A percentile compares a stretch with the other conserved stretches of the same genome.
Evolutionary conservation across 495 filamentous ascomycete genomes (phyloP).

Genomic region (Monascus purpureus): DNA sequence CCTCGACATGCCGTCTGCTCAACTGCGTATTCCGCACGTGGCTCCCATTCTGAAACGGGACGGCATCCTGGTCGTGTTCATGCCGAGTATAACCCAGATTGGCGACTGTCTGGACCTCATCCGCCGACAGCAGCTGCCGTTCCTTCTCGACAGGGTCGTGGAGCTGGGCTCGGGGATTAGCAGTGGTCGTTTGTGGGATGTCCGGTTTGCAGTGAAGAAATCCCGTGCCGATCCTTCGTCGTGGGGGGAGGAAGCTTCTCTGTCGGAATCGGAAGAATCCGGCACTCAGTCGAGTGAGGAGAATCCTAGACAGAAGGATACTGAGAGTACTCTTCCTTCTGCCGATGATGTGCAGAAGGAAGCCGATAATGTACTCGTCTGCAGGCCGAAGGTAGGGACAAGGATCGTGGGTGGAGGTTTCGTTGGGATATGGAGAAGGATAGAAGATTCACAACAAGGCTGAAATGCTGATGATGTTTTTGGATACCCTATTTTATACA

Average conservation of each 20-base stretch:
- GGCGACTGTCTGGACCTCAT: conserved; percentile 41
- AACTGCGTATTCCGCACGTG: conserved; percentile 44
- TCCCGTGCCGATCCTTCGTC: conserved; percentile 27
- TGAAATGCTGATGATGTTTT: no score
- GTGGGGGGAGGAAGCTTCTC: conserved; percentile 9
- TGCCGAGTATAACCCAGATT: conserved; percentile 67
- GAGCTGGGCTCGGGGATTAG: conserved; percentile 48
- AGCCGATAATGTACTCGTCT: conserved; percentile 43
- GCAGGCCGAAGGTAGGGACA: conserved; percentile 53
- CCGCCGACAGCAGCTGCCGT: conserved; percentile 32
- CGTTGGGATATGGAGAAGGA: conserved; percentile 49
- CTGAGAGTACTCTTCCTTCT: neutral
- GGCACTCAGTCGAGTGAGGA: neutral
- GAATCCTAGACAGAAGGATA: conserved; percentile 1
- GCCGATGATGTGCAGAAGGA: conserved; percentile 9
- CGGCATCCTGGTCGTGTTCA: conserved; percentile 53
- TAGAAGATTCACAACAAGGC: no score
- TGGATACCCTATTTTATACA: no score
- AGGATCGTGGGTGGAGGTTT: conserved; percentile 56
- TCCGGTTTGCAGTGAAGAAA: conserved; percentile 38
- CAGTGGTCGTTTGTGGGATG: conserved; percentile 50
- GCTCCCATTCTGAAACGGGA: conserved; percentile 41
- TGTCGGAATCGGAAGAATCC: conserved; percentile 5
- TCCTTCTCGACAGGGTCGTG: conserved; percentile 46
- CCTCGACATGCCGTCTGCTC: conserved; percentile 53